phyloP scores from a whole-genome alignment of 345 rosid species.

The Boechera divaricarpa region DNA sequence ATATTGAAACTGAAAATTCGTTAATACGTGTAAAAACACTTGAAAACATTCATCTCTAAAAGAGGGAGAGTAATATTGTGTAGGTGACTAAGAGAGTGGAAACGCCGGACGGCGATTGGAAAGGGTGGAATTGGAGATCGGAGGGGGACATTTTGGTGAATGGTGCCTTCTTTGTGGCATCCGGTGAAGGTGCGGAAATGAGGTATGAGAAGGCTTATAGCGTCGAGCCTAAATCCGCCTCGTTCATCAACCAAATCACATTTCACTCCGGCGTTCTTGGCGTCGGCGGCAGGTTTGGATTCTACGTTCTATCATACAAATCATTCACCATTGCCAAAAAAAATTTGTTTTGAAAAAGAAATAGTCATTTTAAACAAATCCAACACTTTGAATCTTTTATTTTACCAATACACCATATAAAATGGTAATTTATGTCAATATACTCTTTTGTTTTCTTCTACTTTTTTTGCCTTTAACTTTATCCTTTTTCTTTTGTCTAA shows the following conservation, averaged over 20 bases:
- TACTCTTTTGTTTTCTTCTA: slow-evolving; percentile 30
- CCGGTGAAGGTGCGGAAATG: slow-evolving; percentile 75
- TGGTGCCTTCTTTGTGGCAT: slow-evolving; percentile 88
- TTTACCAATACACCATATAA: background rate
- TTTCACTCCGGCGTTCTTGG: slow-evolving; percentile 79
- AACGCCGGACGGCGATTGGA: slow-evolving; percentile 75
- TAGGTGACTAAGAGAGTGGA: slow-evolving; percentile 95
- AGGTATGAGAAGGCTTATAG: slow-evolving; percentile 89
- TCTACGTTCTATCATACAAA: slow-evolving; percentile 11
- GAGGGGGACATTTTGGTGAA: slow-evolving; percentile 91
- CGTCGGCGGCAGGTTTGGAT: slow-evolving; percentile 74
- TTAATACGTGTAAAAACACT: no score
- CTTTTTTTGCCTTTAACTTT: slow-evolving; percentile 46
- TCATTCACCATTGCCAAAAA: background rate
- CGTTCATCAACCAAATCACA: slow-evolving; percentile 60
- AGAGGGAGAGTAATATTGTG: background rate
- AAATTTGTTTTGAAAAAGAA: background rate
- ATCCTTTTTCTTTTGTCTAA: slow-evolving; percentile 5
- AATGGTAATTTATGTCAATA: background rate
- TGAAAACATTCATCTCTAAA: no score
- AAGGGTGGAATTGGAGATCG: slow-evolving; percentile 93
- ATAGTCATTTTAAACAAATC: background rate
- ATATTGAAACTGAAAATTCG: no score
- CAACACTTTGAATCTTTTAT: slow-evolving; percentile 22
- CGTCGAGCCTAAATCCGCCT: slow-evolving; percentile 89